Base-by-base conservation (phyloP, 2,329 filamentous ascomycete genomes). In the Diaporthe destruens region DNA sequence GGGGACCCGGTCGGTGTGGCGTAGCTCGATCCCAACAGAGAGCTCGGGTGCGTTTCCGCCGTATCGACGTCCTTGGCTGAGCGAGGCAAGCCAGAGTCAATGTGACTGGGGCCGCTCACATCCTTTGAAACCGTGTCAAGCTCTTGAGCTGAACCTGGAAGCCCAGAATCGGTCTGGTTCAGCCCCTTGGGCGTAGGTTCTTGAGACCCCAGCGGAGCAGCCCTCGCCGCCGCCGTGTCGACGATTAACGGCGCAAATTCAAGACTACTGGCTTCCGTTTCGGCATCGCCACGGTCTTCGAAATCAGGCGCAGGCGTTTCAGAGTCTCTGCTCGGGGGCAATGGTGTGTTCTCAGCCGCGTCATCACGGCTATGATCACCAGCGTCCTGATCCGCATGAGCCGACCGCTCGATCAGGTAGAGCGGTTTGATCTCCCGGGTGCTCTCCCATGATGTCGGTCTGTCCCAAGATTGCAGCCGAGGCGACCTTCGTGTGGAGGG, bases 341-440 rank as follows among this genome's bases (percentile, higher is more conserved):
- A 76, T 57, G 81, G 86, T 7, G 84, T 84, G 18, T 91, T 81
- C 36, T 85, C 86, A 8, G 89, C 54, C 18, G 14, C 88, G 2
- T 81, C 81, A 54, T 84, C 82, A 20, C n/a, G 34, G 5, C 32
- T n/a, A 39, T 68, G 59, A 20, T 36, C 71, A 3, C 75, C 72
- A 42, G 72, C 59, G 11, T 77, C 74, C 18, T 75, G 75, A 25
- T 63, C 73, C 5, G 78, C 75, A 11, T 85, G 83, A 4, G 55
- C 70, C 9, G 84, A 84, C 75, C 84, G 90, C 80, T 97, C 93
- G 8, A 97, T 89, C 29, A 98, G 90, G 81, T 93, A 96, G 11
- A 98, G 84, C 0, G 95, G 95, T 76, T 93, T 91, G 77, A 95
- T 92, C 79, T 96, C 94, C 70, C 88, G 88, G 23, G 87, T 87